These are phyloP conservation scores for Cairneyella variabilis DNA, from an alignment of 495 filamentous ascomycete genomes.

Conservation along the genomic window DNA sequence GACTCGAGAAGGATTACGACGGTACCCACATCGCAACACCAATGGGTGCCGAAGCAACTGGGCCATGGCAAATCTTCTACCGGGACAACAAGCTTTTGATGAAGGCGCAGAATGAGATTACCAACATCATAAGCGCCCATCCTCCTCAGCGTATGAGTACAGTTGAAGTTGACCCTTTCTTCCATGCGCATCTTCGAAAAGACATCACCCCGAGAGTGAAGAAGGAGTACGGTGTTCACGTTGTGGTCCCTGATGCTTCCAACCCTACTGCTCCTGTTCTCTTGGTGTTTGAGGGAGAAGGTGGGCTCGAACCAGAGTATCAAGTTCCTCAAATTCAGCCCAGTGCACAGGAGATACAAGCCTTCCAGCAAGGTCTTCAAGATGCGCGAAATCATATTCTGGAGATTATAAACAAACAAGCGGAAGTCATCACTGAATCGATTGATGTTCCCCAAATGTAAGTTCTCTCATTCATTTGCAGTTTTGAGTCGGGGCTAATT, in stretches of 20 bases:
- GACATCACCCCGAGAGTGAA: slow-evolving; percentile 60
- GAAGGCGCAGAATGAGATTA: slow-evolving; percentile 76
- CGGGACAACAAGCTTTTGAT: slow-evolving; percentile 79
- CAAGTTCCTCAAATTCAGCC: slow-evolving; percentile 58
- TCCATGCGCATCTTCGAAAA: slow-evolving; percentile 69
- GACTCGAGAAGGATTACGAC: slow-evolving; percentile 71
- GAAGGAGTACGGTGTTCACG: slow-evolving; percentile 71
- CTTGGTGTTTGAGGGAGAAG: slow-evolving; percentile 77
- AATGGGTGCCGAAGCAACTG: slow-evolving; percentile 51
- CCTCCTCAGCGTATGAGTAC: slow-evolving; percentile 71
- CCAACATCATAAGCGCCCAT: slow-evolving; percentile 71
- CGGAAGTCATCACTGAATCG: slow-evolving; percentile 58
- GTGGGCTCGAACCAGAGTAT: slow-evolving; percentile 51
- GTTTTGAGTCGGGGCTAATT: slow-evolving; percentile 22
- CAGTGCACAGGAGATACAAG: slow-evolving; percentile 52
- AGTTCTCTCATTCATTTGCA: slow-evolving; percentile 21
- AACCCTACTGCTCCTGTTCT: slow-evolving; percentile 58
- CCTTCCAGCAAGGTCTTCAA: slow-evolving; percentile 64
- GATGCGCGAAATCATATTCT: slow-evolving; percentile 71
- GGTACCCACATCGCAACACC: slow-evolving; percentile 81
- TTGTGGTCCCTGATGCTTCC: slow-evolving; percentile 65
- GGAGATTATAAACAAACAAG: slow-evolving; percentile 65
- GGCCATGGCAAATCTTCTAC: slow-evolving; percentile 80
- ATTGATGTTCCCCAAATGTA: slow-evolving; percentile 69
- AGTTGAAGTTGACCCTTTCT: slow-evolving; percentile 78